Percentiles rank a stretch among this genome's conserved stretches.
Evolutionary conservation across 208 protist species (phyloP).

Genomic region (Acanthamoeba castellanii): DNA sequence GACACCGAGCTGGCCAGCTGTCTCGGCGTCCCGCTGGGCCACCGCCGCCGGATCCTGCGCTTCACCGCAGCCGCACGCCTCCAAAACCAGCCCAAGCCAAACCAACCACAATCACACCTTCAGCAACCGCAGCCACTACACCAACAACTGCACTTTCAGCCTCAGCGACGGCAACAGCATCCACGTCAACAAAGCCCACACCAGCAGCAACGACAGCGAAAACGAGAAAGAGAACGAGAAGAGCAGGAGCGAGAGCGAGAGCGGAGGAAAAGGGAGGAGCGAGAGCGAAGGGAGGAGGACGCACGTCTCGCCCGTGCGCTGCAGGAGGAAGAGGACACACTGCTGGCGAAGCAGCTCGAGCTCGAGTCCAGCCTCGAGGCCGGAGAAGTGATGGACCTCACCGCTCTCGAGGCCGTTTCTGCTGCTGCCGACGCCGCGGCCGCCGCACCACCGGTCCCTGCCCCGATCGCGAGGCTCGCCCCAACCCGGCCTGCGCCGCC

Average conservation of each 20-base stretch:
- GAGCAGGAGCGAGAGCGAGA: background rate
- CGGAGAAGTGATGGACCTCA: background rate
- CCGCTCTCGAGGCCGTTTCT: background rate
- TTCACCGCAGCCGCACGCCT: background rate
- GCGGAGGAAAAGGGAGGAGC: background rate
- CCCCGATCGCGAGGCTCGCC: too few relatives aligned
- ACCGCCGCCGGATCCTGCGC: background rate
- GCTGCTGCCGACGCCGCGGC: background rate
- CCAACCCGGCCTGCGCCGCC: background rate
- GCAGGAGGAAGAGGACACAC: background rate
- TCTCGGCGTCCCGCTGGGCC: conserved; percentile 2
- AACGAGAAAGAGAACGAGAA: background rate
- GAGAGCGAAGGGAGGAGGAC: background rate
- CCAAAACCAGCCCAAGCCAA: background rate
- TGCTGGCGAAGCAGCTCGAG: background rate
- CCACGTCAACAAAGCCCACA: background rate
- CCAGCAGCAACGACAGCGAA: background rate
- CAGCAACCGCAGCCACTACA: background rate
- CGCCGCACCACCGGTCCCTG: background rate
- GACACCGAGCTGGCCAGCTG: background rate
- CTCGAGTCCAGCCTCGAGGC: background rate
- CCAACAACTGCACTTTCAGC: background rate
- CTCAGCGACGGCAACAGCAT: too few relatives aligned
- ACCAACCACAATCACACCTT: background rate
- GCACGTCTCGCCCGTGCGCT: background rate